Base-by-base conservation (phyloP, 805 yeast genomes). In the Starmerella cellae region DNA sequence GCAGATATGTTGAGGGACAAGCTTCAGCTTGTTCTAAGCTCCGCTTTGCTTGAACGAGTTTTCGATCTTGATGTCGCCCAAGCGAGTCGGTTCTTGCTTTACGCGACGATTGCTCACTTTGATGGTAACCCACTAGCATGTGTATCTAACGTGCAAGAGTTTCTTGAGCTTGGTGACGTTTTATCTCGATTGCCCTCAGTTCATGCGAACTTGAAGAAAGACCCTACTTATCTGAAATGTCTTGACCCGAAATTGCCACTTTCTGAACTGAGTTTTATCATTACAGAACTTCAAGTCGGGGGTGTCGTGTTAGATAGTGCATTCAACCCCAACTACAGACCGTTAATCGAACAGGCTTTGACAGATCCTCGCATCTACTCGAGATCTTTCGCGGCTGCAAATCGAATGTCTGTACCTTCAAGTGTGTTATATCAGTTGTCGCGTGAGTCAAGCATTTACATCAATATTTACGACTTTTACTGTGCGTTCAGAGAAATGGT, bases 371-470 rank as follows among this genome's bases (percentile, higher is more conserved):
- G 45, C 10, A 3, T 36, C 17, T 37, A 31, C 14, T 28, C 31
- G 5, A 2, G 19, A 10, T 3, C 28, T 9, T 22, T 58, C 30
- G 50, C 42, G 14, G 58, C 57, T 37, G 41, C 29, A 3, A 37
- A 38, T 14, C 39, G 49, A 11, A 40, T 41, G 36, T 56, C 46
- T 18, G 85, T 85, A 1, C 62, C 74, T 3, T 54, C 76, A 5
- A 63, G 73, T 24, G 73, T 70, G 38, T 57, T 85, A 41, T 85
- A 74, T 60, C 70, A 73, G 37, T 65, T 82, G 14, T 79, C 78
- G 57, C 72, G 91, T 45, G 95, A 85, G 52, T 87, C 95, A 0
- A 80, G 82, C 20, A 66, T 76, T 2, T 62, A 68, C 24, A 69
- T 81, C 47, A 81, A 81, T 54, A 68, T 79, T 41, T 77, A 67